Evolutionary conservation across 495 filamentous ascomycete species (phyloP).

Genomic region (Tuber magnatum): DNA sequence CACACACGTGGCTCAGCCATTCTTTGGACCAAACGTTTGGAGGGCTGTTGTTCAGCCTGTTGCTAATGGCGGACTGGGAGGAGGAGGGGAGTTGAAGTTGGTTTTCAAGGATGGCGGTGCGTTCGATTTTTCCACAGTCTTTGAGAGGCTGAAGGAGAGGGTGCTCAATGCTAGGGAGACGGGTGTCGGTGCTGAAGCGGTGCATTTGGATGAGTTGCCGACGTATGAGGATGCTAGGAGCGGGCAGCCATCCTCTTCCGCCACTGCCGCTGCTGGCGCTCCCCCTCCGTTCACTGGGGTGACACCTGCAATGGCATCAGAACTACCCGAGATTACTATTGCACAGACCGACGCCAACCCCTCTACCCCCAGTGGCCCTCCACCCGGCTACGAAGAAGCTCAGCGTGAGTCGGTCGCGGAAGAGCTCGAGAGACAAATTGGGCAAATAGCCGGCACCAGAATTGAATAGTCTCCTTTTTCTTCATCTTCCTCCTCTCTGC

Average conservation of each 20-base stretch:
- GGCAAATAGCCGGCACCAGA: not conserved
- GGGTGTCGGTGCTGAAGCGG: constrained; percentile 40
- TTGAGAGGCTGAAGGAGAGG: constrained; percentile 76
- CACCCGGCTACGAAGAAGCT: constrained; percentile 87
- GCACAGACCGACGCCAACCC: not conserved
- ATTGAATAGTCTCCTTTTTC: not conserved
- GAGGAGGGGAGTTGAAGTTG: constrained; percentile 67
- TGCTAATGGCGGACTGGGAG: constrained; percentile 72
- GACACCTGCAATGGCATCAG: constrained; percentile 3
- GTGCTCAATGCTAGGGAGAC: constrained; percentile 56
- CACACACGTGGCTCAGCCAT: constrained; percentile 81
- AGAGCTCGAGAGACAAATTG: constrained; percentile 33
- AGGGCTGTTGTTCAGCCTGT: constrained; percentile 70
- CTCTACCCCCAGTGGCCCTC: constrained; percentile 54
- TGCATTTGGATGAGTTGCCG: constrained; percentile 54
- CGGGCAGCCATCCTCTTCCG: constrained; percentile 32
- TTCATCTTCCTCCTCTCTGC: no score
- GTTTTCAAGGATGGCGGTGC: constrained; percentile 93
- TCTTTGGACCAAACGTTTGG: constrained; percentile 97
- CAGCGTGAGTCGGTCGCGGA: constrained; percentile 69
- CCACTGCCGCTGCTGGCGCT: constrained; percentile 36
- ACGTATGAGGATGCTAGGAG: constrained; percentile 57
- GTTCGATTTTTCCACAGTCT: constrained; percentile 79
- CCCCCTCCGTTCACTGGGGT: not conserved
- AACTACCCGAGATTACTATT: constrained; percentile 19